Conservation (phyloP, 495 filamentous ascomycete genomes). For the Penicillium egyptiacum region DNA sequence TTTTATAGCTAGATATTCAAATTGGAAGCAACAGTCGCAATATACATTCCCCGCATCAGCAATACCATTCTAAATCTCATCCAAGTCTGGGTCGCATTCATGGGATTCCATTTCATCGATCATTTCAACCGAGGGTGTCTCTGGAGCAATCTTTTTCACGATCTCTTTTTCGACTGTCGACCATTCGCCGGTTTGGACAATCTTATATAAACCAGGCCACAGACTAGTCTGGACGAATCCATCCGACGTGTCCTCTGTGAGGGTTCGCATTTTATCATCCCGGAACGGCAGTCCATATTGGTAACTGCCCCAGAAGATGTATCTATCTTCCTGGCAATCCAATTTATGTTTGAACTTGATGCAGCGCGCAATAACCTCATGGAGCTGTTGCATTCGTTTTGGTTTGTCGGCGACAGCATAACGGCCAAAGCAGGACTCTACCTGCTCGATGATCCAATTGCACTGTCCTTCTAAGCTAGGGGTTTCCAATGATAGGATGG, state of each 20-base stretch:
- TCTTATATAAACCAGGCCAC: constrained; percentile 17
- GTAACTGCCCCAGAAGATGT: constrained; percentile 17
- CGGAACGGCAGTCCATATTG: constrained; percentile 6
- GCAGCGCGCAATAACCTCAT: constrained; percentile 13
- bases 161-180: constrained; percentile 12
- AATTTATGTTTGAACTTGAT: constrained; percentile 22
- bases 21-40: not conserved
- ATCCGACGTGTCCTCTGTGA: not conserved
- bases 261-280: constrained; percentile 9
- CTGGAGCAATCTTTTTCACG: constrained; percentile 1
- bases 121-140: not conserved
- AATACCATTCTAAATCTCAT: not conserved
- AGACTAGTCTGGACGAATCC: constrained; percentile 6
- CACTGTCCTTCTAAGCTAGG: not conserved
- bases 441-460: not conserved
- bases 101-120: not conserved
- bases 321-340: constrained; percentile 22
- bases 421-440: constrained; percentile 2
- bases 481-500: not conserved
- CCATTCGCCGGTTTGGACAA: not conserved
- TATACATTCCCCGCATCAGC: not conserved
- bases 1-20: constrained; percentile 8
- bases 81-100: not conserved
- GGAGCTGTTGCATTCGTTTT: constrained; percentile 4
- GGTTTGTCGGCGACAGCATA: not conserved